Conservation (phyloP, 768 basidiomycete species). For the Auricularia sp. region DNA sequence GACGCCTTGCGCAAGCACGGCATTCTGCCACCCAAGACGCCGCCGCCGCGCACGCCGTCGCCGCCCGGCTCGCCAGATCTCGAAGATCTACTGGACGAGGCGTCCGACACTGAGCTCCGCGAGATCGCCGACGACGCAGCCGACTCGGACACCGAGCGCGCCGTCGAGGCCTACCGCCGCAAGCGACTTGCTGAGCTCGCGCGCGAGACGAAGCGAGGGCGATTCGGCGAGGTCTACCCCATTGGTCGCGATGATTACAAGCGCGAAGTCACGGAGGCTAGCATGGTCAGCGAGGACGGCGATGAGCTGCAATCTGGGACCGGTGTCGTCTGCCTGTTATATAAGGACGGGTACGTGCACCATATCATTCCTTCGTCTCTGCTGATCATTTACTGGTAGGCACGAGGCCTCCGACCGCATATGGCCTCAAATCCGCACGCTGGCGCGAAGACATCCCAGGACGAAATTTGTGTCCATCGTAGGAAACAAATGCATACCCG, state of each 20-base stretch:
- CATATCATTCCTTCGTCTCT: background rate
- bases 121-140: constrained; percentile 62
- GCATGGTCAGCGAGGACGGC: constrained; percentile 54
- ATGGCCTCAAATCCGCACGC: constrained; percentile 51
- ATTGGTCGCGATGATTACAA: constrained; percentile 92
- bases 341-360: constrained; percentile 79
- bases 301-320: constrained; percentile 61
- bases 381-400: constrained; percentile 19
- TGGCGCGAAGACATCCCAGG: constrained; percentile 78
- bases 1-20: constrained; percentile 90
- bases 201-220: constrained; percentile 44
- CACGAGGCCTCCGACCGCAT: constrained; percentile 74
- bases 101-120: constrained; percentile 51
- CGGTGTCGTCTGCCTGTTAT: constrained; percentile 88
- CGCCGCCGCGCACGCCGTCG: constrained; percentile 66
- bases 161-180: constrained; percentile 55
- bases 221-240: constrained; percentile 79
- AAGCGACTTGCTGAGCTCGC: constrained; percentile 58
- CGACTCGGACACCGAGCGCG: constrained; percentile 68
- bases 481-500: constrained; percentile 91
- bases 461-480: constrained; percentile 96
- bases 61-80: constrained; percentile 70
- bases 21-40: constrained; percentile 69
- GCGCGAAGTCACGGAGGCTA: constrained; percentile 89
- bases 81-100: constrained; percentile 54